Evolutionary conservation across 2,329 filamentous ascomycete species (phyloP).

Genomic region (Blastomyces parvus): DNA sequence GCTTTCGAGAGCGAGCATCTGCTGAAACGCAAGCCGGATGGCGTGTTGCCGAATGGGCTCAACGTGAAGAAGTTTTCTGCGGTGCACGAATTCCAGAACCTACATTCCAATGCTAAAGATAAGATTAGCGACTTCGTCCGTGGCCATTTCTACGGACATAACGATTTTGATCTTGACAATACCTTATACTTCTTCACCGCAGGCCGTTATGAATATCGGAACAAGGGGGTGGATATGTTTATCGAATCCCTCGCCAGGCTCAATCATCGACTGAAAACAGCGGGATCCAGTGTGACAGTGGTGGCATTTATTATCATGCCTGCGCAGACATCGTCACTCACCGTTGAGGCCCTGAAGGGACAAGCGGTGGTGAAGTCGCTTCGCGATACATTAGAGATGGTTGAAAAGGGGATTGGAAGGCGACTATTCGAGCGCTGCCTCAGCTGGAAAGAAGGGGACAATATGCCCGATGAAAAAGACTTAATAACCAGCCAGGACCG

Average conservation of each 20-base stretch:
- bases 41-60: conserved; percentile 88
- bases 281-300: conserved; percentile 82
- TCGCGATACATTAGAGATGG: conserved; percentile 82
- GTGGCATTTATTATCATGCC: conserved; percentile 99
- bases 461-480: conserved; percentile 93
- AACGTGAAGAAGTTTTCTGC: conserved; percentile 99
- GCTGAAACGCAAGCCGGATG: conserved; percentile 93
- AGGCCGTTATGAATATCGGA: conserved; percentile 93
- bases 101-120: conserved; percentile 92
- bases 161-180: conserved; percentile 93
- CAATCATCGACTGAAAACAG: conserved; percentile 80
- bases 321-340: conserved; percentile 86
- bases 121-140: conserved; percentile 98
- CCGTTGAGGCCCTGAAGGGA: conserved; percentile 89
- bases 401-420: conserved; percentile 84
- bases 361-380: conserved; percentile 97
- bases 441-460: conserved; percentile 89
- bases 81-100: conserved; percentile 96
- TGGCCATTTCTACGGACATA: conserved; percentile 96
- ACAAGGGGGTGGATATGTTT: conserved; percentile 99
- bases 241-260: conserved; percentile 90
- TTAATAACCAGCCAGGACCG: conserved; percentile 86
- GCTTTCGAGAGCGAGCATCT: conserved; percentile 97
- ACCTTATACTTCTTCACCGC: conserved; percentile 97
- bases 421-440: conserved; percentile 91